Evolutionary conservation across 2,329 filamentous ascomycete species (phyloP).

Genomic region (Trichoderma sp.): DNA sequence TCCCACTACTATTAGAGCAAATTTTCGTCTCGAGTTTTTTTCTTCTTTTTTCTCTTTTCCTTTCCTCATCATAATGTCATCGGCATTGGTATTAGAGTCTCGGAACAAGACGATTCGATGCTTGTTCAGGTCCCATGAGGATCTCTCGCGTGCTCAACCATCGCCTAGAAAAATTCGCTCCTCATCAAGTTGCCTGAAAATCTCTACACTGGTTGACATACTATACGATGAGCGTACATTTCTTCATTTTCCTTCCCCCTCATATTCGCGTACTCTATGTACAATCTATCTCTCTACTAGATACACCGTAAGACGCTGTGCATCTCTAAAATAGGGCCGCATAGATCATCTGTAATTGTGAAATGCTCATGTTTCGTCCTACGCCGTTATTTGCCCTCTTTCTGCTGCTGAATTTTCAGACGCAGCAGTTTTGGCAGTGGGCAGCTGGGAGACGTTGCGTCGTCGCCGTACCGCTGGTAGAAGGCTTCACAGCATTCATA

Average conservation of each 20-base stretch:
- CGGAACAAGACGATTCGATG: constrained; percentile 86
- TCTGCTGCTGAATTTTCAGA: constrained; percentile 82
- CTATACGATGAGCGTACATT: constrained; percentile 52
- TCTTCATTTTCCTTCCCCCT: background rate
- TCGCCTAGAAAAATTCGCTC: constrained; percentile 85
- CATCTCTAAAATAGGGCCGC: background rate
- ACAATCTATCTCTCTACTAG: constrained; percentile 24
- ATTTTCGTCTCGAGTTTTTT: constrained; percentile 33
- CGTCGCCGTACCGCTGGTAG: constrained; percentile 77
- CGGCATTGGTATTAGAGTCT: constrained; percentile 99
- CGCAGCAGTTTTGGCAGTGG: constrained; percentile 79
- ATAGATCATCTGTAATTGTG: background rate
- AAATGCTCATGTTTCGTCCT: background rate
- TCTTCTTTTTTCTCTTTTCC: constrained; percentile 41
- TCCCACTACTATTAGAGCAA: constrained; percentile 29
- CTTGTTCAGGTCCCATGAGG: constrained; percentile 85
- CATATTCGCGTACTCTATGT: background rate
- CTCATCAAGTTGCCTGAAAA: constrained; percentile 70
- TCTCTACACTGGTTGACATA: constrained; percentile 51
- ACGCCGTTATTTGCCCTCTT: constrained; percentile 39
- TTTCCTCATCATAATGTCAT: constrained; percentile 72
- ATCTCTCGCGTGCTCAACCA: constrained; percentile 96
- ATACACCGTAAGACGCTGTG: background rate
- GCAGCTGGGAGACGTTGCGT: constrained; percentile 78
- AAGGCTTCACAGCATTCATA: constrained; percentile 94